Evolutionary conservation across 306 rosid genomes (phyloP).

Genomic region (Citrullus amarus): DNA sequence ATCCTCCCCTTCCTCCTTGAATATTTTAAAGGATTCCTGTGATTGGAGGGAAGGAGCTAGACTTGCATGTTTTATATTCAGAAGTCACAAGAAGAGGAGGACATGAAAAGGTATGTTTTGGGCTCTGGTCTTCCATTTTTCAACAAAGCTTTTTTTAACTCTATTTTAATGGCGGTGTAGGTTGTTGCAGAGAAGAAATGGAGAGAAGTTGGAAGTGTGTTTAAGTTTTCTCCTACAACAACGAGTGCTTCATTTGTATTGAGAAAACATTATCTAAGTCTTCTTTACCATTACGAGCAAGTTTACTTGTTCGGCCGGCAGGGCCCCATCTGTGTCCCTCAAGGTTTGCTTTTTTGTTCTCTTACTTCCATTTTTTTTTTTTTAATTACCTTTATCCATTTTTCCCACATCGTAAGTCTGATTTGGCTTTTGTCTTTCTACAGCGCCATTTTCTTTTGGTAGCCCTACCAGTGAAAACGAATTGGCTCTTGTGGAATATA

Average conservation of each 20-base stretch:
- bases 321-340: slow-evolving; percentile 49
- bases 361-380: not conserved
- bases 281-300: slow-evolving; percentile 82
- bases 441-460: slow-evolving; percentile 43
- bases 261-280: slow-evolving; percentile 69
- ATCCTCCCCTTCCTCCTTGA: not conserved
- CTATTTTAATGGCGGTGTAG: slow-evolving; percentile 14
- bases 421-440: not conserved
- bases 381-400: not conserved
- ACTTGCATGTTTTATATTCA: slow-evolving; percentile 74
- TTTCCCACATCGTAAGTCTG: not conserved
- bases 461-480: slow-evolving; percentile 51
- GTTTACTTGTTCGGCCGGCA: slow-evolving; percentile 56
- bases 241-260: slow-evolving; percentile 92
- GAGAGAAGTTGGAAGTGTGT: slow-evolving; percentile 90
- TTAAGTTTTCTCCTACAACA: slow-evolving; percentile 76
- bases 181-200: slow-evolving; percentile 96
- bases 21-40: slow-evolving; percentile 69
- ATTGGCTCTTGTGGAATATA: slow-evolving; percentile 59
- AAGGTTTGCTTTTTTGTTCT: slow-evolving; percentile 24
- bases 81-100: slow-evolving; percentile 92
- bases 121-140: not conserved
- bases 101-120: slow-evolving; percentile 54
- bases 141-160: not conserved
- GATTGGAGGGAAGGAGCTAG: slow-evolving; percentile 93